Evolutionary conservation across 1,284 basidiomycete genomes (phyloP), one percentile per base, ranked within the genome.

Genomic region (Ganoderma sinense): DNA sequence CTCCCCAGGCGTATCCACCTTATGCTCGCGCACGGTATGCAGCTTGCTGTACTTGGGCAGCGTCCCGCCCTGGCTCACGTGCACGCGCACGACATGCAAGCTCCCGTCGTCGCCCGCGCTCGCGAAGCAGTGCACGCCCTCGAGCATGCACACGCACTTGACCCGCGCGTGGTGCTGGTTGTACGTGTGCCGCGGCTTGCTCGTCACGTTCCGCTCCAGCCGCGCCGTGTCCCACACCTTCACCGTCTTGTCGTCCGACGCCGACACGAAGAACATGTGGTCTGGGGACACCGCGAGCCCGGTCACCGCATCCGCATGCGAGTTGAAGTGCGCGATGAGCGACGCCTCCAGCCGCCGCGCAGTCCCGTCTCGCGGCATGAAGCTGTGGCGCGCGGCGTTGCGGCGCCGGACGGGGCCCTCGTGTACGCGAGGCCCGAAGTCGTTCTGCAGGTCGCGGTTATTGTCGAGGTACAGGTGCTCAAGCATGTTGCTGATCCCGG

Each of bases 401-500:
- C 94, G 90, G 53, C 94, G 87, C 45, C 94, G 90, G 14, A 92
- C 82, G 16, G 94, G 93, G 0, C 92, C 92, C 71, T 94, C 91
- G 73, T 93, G 92, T 2, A 97, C 89, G 63, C 88, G 89, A 1
- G 96, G 95, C 5, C 96, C 97, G 77, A 98, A 97, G 77, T 98
- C 96, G 45, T 92, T 86, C 70, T 95, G 89, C 1, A 95, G 86
- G 73, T 97, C 95, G 41, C 92, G 90, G 76, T 88, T 91, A 73
- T 92, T 95, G 77, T 97, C 95, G 61, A 96, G 84, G 78, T 96
- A 97, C n/a, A 97, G 84, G 66, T 94, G 93, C 77, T 98, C 96
- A 18, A 98, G 84, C 18, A 96, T 83, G 65, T 94, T 93, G 77
- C 89, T 93, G 72, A 98, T 94, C 2, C 94, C 94, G 31, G 92